phyloP scores from a whole-genome alignment of 352 stramenopile genomes.

The Phytophthora hybrid region DNA sequence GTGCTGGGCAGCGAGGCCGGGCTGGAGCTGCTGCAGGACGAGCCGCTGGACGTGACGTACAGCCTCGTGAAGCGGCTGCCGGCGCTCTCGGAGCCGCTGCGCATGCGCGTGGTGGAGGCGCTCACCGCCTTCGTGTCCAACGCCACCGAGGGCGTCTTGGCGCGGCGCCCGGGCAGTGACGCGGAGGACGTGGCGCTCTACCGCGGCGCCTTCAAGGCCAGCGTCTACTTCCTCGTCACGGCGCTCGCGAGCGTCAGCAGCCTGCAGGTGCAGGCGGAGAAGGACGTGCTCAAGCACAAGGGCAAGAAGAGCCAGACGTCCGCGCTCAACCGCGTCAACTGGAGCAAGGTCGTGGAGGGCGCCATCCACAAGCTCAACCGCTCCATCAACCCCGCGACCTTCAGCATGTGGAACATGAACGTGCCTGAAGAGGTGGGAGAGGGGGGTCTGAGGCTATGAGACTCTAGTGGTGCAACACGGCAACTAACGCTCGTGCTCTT shows the following conservation, averaged over 20 bases:
- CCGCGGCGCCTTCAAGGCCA: slow-evolving; percentile 72
- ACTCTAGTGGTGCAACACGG: too few species aligned
- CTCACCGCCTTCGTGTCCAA: slow-evolving; percentile 69
- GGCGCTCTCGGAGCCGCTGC: slow-evolving; percentile 51
- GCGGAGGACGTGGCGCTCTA: slow-evolving; percentile 51
- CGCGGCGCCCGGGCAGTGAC: slow-evolving; percentile 40
- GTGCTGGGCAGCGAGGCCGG: slow-evolving; percentile 66
- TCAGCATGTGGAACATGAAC: slow-evolving; percentile 83
- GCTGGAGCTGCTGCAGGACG: slow-evolving; percentile 61
- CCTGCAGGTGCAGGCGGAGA: slow-evolving; percentile 59
- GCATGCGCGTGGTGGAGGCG: slow-evolving; percentile 74
- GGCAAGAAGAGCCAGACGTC: slow-evolving; percentile 53
- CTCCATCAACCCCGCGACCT: slow-evolving; percentile 70
- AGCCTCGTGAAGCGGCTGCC: slow-evolving; percentile 78
- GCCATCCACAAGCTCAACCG: slow-evolving; percentile 66
- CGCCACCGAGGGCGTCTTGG: slow-evolving; percentile 60
- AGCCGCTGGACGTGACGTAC: slow-evolving; percentile 79
- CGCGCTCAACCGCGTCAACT: slow-evolving; percentile 59
- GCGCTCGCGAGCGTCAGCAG: slow-evolving; percentile 62
- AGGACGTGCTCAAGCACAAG: slow-evolving; percentile 70
- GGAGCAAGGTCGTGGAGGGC: slow-evolving; percentile 71
- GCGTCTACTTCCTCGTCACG: slow-evolving; percentile 79
- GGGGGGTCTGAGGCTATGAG: too few species aligned
- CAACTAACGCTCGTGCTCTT: not conserved
- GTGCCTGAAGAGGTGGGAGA: slow-evolving; percentile 72